phyloP scores from a whole-genome alignment of 495 filamentous ascomycete species.

The Lasiosphaeria hispida region DNA sequence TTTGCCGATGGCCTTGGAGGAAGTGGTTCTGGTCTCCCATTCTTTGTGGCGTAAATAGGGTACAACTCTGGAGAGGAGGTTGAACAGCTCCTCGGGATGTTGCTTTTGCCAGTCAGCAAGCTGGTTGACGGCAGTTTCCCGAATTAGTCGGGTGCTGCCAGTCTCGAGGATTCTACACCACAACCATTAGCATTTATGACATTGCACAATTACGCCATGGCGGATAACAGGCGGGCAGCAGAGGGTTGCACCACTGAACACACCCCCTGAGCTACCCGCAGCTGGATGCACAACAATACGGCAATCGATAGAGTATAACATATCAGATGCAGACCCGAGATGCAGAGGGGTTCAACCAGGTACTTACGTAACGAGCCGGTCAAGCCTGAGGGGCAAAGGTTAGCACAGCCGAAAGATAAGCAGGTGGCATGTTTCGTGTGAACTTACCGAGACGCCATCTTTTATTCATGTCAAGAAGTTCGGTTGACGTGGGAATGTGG shows the following conservation, averaged over 20 bases:
- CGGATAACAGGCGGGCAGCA: conserved; percentile 6
- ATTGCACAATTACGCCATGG: not conserved
- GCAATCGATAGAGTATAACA: conserved; percentile 3
- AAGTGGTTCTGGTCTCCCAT: conserved; percentile 91
- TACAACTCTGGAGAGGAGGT: conserved; percentile 90
- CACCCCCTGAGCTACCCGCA: not conserved
- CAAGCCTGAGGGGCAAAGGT: conserved; percentile 58
- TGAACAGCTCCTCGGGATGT: conserved; percentile 95
- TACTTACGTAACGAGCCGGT: conserved; percentile 91
- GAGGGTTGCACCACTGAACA: conserved; percentile 6
- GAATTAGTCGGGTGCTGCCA: conserved; percentile 88
- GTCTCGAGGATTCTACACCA: conserved; percentile 81
- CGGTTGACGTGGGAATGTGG: conserved; percentile 7
- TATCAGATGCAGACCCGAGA: not conserved
- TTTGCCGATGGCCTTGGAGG: conserved; percentile 87
- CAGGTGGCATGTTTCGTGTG: not conserved
- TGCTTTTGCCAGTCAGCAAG: conserved; percentile 95
- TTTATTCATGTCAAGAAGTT: conserved; percentile 36
- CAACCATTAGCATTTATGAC: conserved; percentile 25
- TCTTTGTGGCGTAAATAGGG: conserved; percentile 89
- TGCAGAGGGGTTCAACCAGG: conserved; percentile 5
- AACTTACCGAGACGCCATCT: conserved; percentile 56
- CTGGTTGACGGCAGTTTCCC: conserved; percentile 94
- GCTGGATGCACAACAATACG: not conserved
- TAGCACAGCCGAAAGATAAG: conserved; percentile 11